Base-by-base conservation (phyloP, 805 yeast genomes). In the Kodamaea neixiangensis region DNA sequence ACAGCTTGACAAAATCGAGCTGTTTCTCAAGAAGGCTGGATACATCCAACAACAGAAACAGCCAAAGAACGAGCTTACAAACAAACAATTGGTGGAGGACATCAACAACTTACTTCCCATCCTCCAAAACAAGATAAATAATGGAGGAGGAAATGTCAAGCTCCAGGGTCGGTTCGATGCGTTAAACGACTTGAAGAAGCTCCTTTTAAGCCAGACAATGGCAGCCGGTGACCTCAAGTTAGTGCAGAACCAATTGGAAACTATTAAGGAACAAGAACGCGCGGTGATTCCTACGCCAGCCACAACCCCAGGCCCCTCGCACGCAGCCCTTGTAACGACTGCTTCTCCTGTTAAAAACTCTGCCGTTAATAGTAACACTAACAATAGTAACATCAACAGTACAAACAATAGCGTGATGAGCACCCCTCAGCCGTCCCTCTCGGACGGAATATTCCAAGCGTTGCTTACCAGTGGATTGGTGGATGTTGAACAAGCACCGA, bases 1-100 rank as follows among this genome's bases (percentile, higher is more conserved):
- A 3, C 86, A 88, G 38, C 72, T 92, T 55, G 81, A 80, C 22
- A 81, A 78, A 60, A 87, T 94, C 50, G 96, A 89, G 58, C 76
- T 71, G 40, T 94, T 91, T 63, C 70, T 96, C 54, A 55, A 52
- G 33, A 72, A 66, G 55, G 68, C 72, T 3, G 68, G 71, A 13
- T 63, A 60, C 52, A 51, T 50, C 35, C 47, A 49, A 18, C 43
- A 20, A 11, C 25, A 35, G 19, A 34, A 19, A 21, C 47, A 49
- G 13, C 40, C 40, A 11, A 22, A 35, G 19, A 22, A 19, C 22
- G 56, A 54, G 6, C 56, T 64, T 20, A 59, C 68, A 13, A 65
- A 63, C 44, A 48, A 46, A 29, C 48, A 48, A 19, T 63, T 71
- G 46, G 65, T 75, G 10, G 64, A 61, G 22, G 73, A 68, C 49